Evolutionary conservation across 352 stramenopile species (phyloP), one percentile per base, ranked within the genome.

Genomic region (Stramenopiles sp.): DNA sequence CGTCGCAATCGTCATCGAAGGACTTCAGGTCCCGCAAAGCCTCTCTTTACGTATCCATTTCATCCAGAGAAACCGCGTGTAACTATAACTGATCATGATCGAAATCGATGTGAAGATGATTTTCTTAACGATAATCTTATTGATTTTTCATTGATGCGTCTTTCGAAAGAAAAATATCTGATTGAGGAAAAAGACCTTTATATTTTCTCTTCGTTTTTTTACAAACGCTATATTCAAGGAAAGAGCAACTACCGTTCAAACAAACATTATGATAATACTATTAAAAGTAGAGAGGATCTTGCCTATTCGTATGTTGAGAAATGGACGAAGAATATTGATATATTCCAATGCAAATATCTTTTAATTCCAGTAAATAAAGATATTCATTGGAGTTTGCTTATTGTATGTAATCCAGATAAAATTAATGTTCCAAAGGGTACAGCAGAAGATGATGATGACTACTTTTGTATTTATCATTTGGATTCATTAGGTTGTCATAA

Each of bases 381-480:
- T 13, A 76, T 33, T 13, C 65, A 76, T 20, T 76, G 65, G 65
- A 76, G 65, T 33, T 33, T 76, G 65, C 7, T 76, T 13, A 76
- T 76, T 13, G 65, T 76, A 4, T 76, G 65, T 33, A 76, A 76
- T 33, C 31, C 31, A 76, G 31, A 13, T 1, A 76, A 76, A 53
- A 53, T 53, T 13, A 13, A 4, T 53, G 38, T 53, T 13, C 13
- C 4, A 4, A 13, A 4, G 4, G 38, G 13, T 13, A 13, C 4
- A 53, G 13, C 38, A 13, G 38, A 4, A 13, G 38, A 53, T 53
- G 38, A 53, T 13, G 38, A 53, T 53, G 38, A 53, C 13, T 53
- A 53, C 13, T 53, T 53, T 53, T 53, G 38, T 13, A 76, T 76
- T 76, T 33, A 13, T 13, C 31, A 33, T 31, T 13, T 76, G 4